Evolutionary conservation across 1,139 yeast genomes (phyloP), one percentile per base, ranked within the genome.

Genomic region (Hyphopichia khmerensis): DNA sequence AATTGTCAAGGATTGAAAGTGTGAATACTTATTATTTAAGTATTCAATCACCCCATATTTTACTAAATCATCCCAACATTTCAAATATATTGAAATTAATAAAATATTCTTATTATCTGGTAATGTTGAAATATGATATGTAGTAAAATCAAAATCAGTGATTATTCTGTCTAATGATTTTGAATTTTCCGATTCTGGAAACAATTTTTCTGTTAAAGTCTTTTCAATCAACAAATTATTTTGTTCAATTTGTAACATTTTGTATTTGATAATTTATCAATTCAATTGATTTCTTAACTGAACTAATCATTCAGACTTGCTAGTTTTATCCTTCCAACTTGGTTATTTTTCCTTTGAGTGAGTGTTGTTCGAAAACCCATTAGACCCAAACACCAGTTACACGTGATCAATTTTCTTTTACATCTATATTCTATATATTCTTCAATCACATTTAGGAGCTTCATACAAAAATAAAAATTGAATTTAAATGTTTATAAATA

Each of bases 91-190:
- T 17, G 95, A 86, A 36, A 89, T 69, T 49, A 86, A 69, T 46
- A 89, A 67, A 60, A 79, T 69, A 36, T 81, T 67, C 72, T 80
- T 87, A 56, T 72, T 75, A 59, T 80, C 89, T 6, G 68, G 63
- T 13, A 91, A 83, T 35, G 96, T 91, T 39, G 96, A 85, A 49
- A 95, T 74, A 65, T 91, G 98, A 67, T 87, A 90, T 26, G 95
- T 87, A 44, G 96, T 95, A 68, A 90, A 90, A 65, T 93, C 99
- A 58, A 93, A 93, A 69, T 93, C 99, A 31, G 96, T 84, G 49
- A 93, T 81, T 50, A 93, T 81, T 62, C 97, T 81, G 65, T 93
- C 97, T 54, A 93, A 76, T n/a, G 86, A 74, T 48, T 81, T 72
- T 36, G 57, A 47, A 15, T 57, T 42, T 14, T 64, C 78, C 11